phyloP scores from a whole-genome alignment of 495 filamentous ascomycete genomes.

The Aspergillus biplanus region DNA sequence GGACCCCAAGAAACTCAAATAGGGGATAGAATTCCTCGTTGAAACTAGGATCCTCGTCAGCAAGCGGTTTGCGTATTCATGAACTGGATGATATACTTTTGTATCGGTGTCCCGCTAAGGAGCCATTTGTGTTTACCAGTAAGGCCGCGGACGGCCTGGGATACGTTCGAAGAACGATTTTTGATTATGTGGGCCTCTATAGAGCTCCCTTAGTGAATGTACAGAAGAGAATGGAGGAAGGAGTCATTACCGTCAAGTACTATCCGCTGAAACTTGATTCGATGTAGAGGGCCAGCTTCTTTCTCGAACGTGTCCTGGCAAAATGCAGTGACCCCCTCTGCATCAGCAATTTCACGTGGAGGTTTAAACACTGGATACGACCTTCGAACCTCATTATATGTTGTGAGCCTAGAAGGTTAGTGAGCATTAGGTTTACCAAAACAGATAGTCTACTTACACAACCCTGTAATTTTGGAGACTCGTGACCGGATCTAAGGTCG shows the following conservation, averaged over 20 bases:
- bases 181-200: slow-evolving; percentile 62
- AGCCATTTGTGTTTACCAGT: slow-evolving; percentile 60
- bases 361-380: slow-evolving; percentile 49
- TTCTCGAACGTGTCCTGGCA: slow-evolving; percentile 38
- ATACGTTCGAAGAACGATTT: slow-evolving; percentile 52
- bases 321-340: slow-evolving; percentile 36
- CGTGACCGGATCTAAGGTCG: slow-evolving; percentile 15
- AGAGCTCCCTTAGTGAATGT: not conserved
- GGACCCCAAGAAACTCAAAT: slow-evolving; percentile 61
- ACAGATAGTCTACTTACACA: slow-evolving; percentile 25
- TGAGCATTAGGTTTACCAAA: not conserved
- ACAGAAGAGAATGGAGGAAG: not conserved
- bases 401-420: slow-evolving; percentile 40
- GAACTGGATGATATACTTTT: slow-evolving; percentile 41
- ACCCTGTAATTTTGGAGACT: slow-evolving; percentile 28
- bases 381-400: slow-evolving; percentile 55
- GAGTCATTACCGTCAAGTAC: slow-evolving; percentile 57
- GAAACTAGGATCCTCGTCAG: slow-evolving; percentile 20
- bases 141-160: slow-evolving; percentile 57
- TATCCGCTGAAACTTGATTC: slow-evolving; percentile 54
- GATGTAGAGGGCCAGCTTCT: slow-evolving; percentile 50
- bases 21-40: slow-evolving; percentile 60
- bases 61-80: not conserved
- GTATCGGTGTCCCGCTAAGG: slow-evolving; percentile 64
- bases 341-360: slow-evolving; percentile 30